phyloP scores from a whole-genome alignment of 140 eudicot species.

The Bidens hawaiensis region DNA sequence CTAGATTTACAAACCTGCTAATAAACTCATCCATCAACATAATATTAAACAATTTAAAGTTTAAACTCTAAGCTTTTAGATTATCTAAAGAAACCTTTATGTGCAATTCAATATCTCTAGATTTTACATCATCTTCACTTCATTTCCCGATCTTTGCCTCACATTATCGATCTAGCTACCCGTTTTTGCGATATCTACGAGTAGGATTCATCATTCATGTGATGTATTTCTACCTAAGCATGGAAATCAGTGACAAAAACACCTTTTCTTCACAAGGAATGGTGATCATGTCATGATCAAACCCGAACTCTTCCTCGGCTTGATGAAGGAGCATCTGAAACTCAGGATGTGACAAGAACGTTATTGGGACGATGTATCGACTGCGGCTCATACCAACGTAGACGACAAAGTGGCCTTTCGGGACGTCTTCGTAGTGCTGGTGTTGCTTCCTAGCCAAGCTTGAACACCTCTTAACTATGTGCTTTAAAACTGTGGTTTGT shows the following conservation, averaged over 20 bases:
- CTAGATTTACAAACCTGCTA: neutral
- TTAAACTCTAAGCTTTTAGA: neutral
- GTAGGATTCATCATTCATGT: too few species aligned
- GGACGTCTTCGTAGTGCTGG: conserved; percentile 39
- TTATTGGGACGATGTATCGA: conserved; percentile 45
- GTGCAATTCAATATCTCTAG: neutral
- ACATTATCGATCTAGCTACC: too few species aligned
- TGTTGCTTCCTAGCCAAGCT: conserved; percentile 39
- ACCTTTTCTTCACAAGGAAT: conserved; percentile 56
- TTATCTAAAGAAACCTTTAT: neutral
- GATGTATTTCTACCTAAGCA: conserved; percentile 25
- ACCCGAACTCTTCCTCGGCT: conserved; percentile 67
- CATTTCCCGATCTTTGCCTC: too few species aligned
- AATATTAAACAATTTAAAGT: neutral
- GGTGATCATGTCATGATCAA: conserved; percentile 51
- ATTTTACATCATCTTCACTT: neutral
- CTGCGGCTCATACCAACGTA: conserved; percentile 53
- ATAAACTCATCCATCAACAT: neutral
- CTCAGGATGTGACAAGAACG: conserved; percentile 40
- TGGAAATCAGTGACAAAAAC: conserved; percentile 46
- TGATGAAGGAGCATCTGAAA: conserved; percentile 45
- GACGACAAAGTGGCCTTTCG: conserved; percentile 65
- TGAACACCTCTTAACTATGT: conserved; percentile 40
- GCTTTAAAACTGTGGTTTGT: conserved; percentile 43
- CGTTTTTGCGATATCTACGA: neutral